phyloP scores from a whole-genome alignment of 352 stramenopile species.

The Pythium grandisporangium region DNA sequence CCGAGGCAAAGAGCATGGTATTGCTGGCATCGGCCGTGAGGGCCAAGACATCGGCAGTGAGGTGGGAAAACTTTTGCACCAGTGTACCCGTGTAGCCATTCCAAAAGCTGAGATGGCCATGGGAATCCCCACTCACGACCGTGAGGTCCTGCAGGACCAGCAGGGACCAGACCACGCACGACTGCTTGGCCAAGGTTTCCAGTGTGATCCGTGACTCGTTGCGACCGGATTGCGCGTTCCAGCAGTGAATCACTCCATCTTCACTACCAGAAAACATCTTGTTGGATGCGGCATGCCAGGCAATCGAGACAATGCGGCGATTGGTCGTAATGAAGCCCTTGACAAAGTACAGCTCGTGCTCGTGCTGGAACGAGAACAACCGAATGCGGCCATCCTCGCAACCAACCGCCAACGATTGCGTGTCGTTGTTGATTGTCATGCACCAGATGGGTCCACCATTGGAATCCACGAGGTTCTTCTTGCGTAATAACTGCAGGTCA shows the following conservation, averaged over 20 bases:
- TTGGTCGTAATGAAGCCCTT: conserved; percentile 76
- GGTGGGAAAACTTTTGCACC: conserved; percentile 88
- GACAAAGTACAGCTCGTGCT: conserved; percentile 68
- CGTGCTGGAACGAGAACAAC: conserved; percentile 71
- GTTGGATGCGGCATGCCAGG: conserved; percentile 61
- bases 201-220: conserved; percentile 82
- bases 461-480: conserved; percentile 76
- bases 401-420: conserved; percentile 66
- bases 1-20: conserved; percentile 87
- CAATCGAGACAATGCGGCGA: conserved; percentile 72
- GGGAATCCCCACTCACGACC: conserved; percentile 89
- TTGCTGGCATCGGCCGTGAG: conserved; percentile 80
- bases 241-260: conserved; percentile 84
- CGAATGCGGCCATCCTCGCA: conserved; percentile 89
- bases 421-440: conserved; percentile 59
- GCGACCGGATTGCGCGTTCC: conserved; percentile 63
- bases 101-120: conserved; percentile 92
- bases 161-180: conserved; percentile 86
- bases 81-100: conserved; percentile 88
- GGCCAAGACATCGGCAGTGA: conserved; percentile 87
- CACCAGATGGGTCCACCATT: conserved; percentile 87
- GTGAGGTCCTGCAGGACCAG: conserved; percentile 86
- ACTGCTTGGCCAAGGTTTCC: conserved; percentile 67
- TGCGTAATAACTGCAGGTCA: conserved; percentile 56
- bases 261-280: conserved; percentile 83